These are phyloP conservation scores for Colletotrichum spinosum DNA, from an alignment of 2,329 filamentous ascomycete genomes.

Conservation along the genomic window DNA sequence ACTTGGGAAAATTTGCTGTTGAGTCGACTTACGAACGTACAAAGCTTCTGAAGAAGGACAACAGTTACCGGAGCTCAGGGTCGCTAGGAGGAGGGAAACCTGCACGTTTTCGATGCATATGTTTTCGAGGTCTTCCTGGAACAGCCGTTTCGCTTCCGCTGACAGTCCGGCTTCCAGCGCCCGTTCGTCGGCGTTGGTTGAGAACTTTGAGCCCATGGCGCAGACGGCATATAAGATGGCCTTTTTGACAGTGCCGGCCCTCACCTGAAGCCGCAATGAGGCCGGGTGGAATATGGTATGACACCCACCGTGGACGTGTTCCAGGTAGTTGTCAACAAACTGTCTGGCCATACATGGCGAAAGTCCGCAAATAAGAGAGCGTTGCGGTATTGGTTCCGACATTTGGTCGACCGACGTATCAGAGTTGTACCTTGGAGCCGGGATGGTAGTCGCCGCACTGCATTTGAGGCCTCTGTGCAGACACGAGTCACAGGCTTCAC, in stretches of 20 bases:
- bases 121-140: slow-evolving; percentile 40
- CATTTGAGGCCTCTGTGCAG: background rate
- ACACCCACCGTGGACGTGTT: slow-evolving; percentile 42
- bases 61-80: slow-evolving; percentile 41
- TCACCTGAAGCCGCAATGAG: slow-evolving; percentile 26
- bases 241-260: slow-evolving; percentile 16
- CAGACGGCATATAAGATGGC: background rate
- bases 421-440: background rate
- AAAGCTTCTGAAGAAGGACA: slow-evolving; percentile 43
- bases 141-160: slow-evolving; percentile 38
- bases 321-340: slow-evolving; percentile 43
- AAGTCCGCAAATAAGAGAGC: no score
- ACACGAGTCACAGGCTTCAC: background rate
- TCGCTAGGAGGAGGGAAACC: slow-evolving; percentile 47
- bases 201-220: background rate
- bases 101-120: slow-evolving; percentile 46
- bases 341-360: background rate
- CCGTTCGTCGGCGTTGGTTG: background rate
- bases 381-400: no score
- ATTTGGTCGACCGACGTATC: background rate
- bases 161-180: slow-evolving; percentile 1
- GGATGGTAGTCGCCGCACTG: background rate
- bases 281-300: slow-evolving; percentile 43
- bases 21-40: slow-evolving; percentile 42
- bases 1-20: no score